Evolutionary conservation across 148 eudicot species (phyloP).

Genomic region (Fagopyrum esculentum): DNA sequence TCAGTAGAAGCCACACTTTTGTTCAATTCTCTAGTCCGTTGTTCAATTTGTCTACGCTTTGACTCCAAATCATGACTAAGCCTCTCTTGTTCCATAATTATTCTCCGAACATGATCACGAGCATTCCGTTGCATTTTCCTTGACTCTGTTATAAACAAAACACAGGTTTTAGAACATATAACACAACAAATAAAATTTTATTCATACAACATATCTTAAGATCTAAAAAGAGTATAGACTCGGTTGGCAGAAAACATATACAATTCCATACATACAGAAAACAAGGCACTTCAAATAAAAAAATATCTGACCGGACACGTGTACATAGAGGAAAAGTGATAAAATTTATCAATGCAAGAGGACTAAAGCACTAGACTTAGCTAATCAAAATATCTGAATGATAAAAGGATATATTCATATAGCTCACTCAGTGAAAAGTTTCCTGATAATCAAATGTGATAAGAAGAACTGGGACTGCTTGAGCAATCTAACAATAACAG

Average conservation of each 20-base stretch:
- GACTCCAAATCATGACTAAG: constrained; percentile 58
- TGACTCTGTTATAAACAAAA: constrained; percentile 39
- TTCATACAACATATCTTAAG: background rate
- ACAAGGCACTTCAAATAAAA: background rate
- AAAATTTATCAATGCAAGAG: background rate
- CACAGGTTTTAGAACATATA: background rate
- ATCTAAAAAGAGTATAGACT: background rate
- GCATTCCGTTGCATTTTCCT: constrained; percentile 69
- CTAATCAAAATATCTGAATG: background rate
- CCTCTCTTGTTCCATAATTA: constrained; percentile 68
- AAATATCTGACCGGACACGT: background rate
- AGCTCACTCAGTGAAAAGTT: background rate
- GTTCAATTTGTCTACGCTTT: constrained; percentile 53
- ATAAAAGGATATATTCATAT: background rate
- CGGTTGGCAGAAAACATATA: background rate
- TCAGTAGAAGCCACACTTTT: constrained; percentile 74
- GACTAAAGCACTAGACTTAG: background rate
- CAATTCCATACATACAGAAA: background rate
- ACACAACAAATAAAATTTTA: background rate
- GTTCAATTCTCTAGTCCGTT: constrained; percentile 56
- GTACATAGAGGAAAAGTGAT: background rate
- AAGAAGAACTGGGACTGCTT: background rate
- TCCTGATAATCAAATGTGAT: background rate
- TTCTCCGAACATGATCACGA: constrained; percentile 49
- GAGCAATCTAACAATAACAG: background rate